These are phyloP conservation scores for Allantophomopsis cytisporea DNA, from an alignment of 2,329 filamentous ascomycete genomes.

Conservation along the genomic window DNA sequence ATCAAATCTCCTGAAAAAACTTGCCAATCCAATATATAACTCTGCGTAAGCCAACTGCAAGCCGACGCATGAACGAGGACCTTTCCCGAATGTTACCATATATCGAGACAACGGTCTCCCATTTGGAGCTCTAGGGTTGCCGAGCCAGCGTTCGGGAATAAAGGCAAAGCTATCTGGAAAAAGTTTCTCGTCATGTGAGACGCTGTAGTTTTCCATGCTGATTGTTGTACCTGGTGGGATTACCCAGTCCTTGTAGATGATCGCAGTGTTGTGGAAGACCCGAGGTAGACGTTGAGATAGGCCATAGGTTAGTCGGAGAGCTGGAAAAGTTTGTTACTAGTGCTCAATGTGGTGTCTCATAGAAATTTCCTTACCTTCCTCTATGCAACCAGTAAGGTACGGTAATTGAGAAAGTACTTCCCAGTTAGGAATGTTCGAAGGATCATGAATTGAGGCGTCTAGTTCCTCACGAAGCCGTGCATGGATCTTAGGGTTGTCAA, in stretches of 20 bases:
- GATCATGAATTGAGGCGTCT: too few species aligned
- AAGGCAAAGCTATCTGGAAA: constrained; percentile 11
- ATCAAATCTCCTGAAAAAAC: too few species aligned
- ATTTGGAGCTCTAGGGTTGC: constrained; percentile 8
- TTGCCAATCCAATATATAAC: constrained; percentile 14
- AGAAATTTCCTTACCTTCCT: too few species aligned
- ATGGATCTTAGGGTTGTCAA: too few species aligned
- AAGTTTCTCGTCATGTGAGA: constrained; percentile 17
- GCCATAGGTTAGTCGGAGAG: not conserved
- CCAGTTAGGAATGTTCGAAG: too few species aligned
- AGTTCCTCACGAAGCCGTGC: too few species aligned
- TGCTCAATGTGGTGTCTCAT: too few species aligned
- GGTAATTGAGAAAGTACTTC: too few species aligned
- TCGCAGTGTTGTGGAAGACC: not conserved
- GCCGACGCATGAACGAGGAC: constrained; percentile 13
- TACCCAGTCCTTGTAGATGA: not conserved
- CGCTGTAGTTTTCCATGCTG: constrained; percentile 5
- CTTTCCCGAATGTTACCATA: constrained; percentile 13
- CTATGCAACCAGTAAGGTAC: too few species aligned
- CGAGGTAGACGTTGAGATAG: not conserved
- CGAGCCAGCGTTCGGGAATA: constrained; percentile 22
- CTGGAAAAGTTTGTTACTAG: too few species aligned
- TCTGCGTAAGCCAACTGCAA: constrained; percentile 16
- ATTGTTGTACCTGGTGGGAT: constrained; percentile 4
- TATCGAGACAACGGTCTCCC: constrained; percentile 12